Conservation (phyloP, 1,139 yeast species). For the Pichia sp. region DNA sequence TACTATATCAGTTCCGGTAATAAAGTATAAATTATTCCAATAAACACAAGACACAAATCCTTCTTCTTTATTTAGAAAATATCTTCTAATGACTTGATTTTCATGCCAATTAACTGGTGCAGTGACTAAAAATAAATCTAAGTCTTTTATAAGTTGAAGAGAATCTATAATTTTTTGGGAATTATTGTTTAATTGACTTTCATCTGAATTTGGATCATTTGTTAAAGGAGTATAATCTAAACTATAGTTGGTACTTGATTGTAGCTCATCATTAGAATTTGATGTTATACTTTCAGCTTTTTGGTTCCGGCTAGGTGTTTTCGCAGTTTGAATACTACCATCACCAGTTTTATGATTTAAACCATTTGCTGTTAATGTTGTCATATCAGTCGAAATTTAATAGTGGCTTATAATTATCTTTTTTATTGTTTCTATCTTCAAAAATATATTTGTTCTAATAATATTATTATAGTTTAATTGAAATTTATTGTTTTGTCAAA, state of each 20-base stretch:
- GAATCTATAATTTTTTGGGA: conserved; percentile 34
- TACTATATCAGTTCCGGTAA: conserved; percentile 95
- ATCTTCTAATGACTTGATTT: conserved; percentile 80
- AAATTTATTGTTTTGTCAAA: too few species aligned
- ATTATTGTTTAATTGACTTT: conserved; percentile 2
- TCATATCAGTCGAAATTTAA: conserved; percentile 2
- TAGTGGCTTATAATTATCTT: not conserved
- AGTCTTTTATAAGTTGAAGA: conserved; percentile 61
- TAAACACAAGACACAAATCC: conserved; percentile 86
- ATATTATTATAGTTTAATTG: not conserved
- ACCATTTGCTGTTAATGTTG: conserved; percentile 8
- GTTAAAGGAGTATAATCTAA: not conserved
- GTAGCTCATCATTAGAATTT: not conserved
- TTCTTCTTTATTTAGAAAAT: conserved; percentile 81
- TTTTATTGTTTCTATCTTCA: too few species aligned
- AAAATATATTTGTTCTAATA: too few species aligned
- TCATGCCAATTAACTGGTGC: conserved; percentile 96
- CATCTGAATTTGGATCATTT: not conserved
- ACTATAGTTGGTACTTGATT: conserved; percentile 3
- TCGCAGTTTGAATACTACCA: conserved; percentile 3
- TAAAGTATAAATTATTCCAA: conserved; percentile 86
- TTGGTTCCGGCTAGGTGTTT: conserved; percentile 2
- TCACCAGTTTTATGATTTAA: not conserved
- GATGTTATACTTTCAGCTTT: conserved; percentile 1
- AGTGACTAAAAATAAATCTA: conserved; percentile 79